Conservation (phyloP, 176 grass and related monocot species). For the Triticum monococcum region DNA sequence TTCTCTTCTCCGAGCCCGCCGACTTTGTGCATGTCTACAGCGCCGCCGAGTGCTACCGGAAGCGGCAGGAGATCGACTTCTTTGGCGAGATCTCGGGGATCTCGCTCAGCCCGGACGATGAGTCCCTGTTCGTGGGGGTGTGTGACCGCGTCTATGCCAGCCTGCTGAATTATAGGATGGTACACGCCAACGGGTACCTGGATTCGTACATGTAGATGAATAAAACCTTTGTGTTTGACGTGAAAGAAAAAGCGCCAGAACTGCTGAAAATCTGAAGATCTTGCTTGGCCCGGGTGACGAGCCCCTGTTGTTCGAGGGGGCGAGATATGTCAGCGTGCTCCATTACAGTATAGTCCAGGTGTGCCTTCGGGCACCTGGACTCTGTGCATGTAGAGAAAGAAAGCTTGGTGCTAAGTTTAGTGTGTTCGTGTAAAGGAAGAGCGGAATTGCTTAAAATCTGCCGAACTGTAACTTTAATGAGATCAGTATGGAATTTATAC, state of each 20-base stretch:
- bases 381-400: slow-evolving; percentile 36
- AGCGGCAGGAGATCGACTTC: slow-evolving; percentile 82
- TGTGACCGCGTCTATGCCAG: slow-evolving; percentile 80
- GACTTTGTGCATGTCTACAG: slow-evolving; percentile 87
- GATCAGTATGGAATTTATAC: not conserved
- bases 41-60: slow-evolving; percentile 35
- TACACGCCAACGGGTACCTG: slow-evolving; percentile 38
- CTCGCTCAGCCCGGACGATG: slow-evolving; percentile 63
- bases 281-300: slow-evolving; percentile 54
- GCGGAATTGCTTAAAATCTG: not conserved
- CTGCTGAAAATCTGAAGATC: slow-evolving; percentile 14
- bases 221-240: not conserved
- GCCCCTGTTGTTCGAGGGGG: slow-evolving; percentile 51
- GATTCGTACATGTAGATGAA: slow-evolving; percentile 45
- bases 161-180: slow-evolving; percentile 66
- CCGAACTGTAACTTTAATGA: not conserved
- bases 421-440: not conserved
- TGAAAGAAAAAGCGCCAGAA: not conserved
- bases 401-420: not conserved
- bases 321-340: slow-evolving; percentile 65
- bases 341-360: slow-evolving; percentile 45
- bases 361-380: slow-evolving; percentile 48
- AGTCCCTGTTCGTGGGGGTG: slow-evolving; percentile 77
- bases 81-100: slow-evolving; percentile 91
- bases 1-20: slow-evolving; percentile 70